phyloP scores from a whole-genome alignment of 768 basidiomycete species.

The Pluteus cervinus region DNA sequence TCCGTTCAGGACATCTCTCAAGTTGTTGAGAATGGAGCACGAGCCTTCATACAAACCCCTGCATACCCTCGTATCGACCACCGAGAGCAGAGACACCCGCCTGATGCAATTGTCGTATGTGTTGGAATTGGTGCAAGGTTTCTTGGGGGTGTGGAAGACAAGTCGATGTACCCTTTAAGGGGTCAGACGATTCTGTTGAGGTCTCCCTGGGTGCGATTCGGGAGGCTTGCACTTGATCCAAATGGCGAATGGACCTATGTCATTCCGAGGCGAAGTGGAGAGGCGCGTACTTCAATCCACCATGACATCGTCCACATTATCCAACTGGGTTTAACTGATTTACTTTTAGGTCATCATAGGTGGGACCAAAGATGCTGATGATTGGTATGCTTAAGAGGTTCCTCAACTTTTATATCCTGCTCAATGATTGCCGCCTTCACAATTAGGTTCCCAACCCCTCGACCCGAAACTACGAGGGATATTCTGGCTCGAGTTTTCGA shows the following conservation, averaged over 20 bases:
- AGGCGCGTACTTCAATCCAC: constrained; percentile 3
- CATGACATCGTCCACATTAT: too few species aligned
- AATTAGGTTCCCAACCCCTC: constrained; percentile 55
- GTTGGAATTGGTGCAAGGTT: constrained; percentile 69
- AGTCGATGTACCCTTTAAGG: constrained; percentile 64
- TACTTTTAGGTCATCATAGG: constrained; percentile 52
- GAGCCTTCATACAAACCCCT: constrained; percentile 24
- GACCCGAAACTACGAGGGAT: constrained; percentile 53
- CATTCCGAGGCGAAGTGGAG: constrained; percentile 35
- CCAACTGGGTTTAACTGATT: too few species aligned
- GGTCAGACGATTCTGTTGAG: constrained; percentile 79
- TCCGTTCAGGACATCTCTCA: constrained; percentile 65
- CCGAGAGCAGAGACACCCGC: constrained; percentile 10
- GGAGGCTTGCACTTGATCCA: constrained; percentile 36
- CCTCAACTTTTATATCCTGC: too few species aligned
- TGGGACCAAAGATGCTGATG: constrained; percentile 45
- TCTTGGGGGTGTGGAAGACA: constrained; percentile 79
- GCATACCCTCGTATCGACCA: too few species aligned
- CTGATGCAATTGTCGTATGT: constrained; percentile 63
- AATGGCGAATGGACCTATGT: constrained; percentile 51
- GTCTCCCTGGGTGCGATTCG: constrained; percentile 62
- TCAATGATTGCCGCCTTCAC: neutral
- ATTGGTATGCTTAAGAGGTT: constrained; percentile 46
- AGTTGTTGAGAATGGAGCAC: constrained; percentile 55
- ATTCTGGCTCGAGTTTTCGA: constrained; percentile 49